These are phyloP conservation scores for Cryptococcus maquisensis DNA, from an alignment of 1,284 basidiomycete genomes.

Conservation along the genomic window DNA sequence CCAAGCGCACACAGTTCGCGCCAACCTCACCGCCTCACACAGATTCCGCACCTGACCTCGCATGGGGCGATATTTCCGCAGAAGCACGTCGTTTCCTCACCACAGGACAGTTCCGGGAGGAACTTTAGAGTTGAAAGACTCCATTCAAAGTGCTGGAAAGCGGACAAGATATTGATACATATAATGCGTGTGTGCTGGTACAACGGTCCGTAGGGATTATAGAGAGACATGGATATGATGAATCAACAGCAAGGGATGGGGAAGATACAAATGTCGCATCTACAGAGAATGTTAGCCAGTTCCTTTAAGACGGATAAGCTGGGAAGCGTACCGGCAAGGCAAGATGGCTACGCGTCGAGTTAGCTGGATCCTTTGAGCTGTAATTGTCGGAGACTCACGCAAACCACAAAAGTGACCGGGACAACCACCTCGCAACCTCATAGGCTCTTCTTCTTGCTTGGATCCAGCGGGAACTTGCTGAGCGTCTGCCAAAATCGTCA, in stretches of 20 bases:
- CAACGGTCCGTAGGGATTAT: not conserved
- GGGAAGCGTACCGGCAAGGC: slow-evolving; percentile 36
- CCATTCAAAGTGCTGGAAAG: not conserved
- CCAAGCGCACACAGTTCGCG: not conserved
- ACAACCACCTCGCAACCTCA: slow-evolving; percentile 44
- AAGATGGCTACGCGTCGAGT: slow-evolving; percentile 34
- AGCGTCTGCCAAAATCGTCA: not conserved
- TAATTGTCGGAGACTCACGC: slow-evolving; percentile 24
- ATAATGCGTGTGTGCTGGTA: not conserved
- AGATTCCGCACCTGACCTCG: not conserved
- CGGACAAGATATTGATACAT: not conserved
- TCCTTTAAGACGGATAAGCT: not conserved
- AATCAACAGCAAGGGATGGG: slow-evolving; percentile 43
- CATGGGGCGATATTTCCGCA: not conserved
- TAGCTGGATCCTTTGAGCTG: slow-evolving; percentile 1
- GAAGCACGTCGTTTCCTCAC: not conserved
- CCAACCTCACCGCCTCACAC: not conserved
- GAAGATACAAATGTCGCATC: slow-evolving; percentile 43
- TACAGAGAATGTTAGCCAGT: slow-evolving; percentile 1
- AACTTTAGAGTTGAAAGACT: not conserved
- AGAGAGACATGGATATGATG: too few relatives aligned
- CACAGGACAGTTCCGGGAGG: not conserved
- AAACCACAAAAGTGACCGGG: slow-evolving; percentile 43
- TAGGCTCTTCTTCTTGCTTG: slow-evolving; percentile 21
- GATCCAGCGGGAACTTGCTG: slow-evolving; percentile 1